Evolutionary conservation across 2,329 filamentous ascomycete genomes (phyloP).

Genomic region (Penicillium sp.): DNA sequence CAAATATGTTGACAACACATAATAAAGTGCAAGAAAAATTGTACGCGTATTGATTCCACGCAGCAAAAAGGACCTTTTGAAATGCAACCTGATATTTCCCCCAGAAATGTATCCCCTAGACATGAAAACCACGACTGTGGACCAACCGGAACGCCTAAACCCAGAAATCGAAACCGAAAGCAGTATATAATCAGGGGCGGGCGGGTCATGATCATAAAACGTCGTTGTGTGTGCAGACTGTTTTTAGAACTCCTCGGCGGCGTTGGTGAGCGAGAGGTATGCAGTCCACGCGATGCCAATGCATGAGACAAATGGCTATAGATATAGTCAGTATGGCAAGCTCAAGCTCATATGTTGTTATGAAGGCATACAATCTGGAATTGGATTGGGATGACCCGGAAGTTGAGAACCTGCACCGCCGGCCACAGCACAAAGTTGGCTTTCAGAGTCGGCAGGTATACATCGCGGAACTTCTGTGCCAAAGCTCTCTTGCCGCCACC

Average conservation of each 20-base stretch:
- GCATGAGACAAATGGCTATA: slow-evolving; percentile 89
- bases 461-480: slow-evolving; percentile 81
- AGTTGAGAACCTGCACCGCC: slow-evolving; percentile 93
- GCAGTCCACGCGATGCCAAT: slow-evolving; percentile 97
- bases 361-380: slow-evolving; percentile 80
- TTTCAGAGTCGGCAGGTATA: slow-evolving; percentile 91
- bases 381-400: slow-evolving; percentile 89
- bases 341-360: neutral
- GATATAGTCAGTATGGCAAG: slow-evolving; percentile 4
- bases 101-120: slow-evolving; percentile 12
- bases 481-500: slow-evolving; percentile 82
- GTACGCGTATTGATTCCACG: slow-evolving; percentile 8
- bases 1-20: neutral
- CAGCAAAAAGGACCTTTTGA: slow-evolving; percentile 14
- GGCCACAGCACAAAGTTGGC: slow-evolving; percentile 97
- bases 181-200: slow-evolving; percentile 4
- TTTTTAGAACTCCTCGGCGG: slow-evolving; percentile 65
- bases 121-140: slow-evolving; percentile 11
- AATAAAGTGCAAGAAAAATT: neutral
- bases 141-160: slow-evolving; percentile 18
- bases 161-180: slow-evolving; percentile 7
- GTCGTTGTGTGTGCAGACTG: slow-evolving; percentile 2
- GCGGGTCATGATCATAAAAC: slow-evolving; percentile 17
- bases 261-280: slow-evolving; percentile 89
- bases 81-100: slow-evolving; percentile 14